phyloP scores from a whole-genome alignment of 1,139 yeast genomes.

The Diutina pseudorugosa region DNA sequence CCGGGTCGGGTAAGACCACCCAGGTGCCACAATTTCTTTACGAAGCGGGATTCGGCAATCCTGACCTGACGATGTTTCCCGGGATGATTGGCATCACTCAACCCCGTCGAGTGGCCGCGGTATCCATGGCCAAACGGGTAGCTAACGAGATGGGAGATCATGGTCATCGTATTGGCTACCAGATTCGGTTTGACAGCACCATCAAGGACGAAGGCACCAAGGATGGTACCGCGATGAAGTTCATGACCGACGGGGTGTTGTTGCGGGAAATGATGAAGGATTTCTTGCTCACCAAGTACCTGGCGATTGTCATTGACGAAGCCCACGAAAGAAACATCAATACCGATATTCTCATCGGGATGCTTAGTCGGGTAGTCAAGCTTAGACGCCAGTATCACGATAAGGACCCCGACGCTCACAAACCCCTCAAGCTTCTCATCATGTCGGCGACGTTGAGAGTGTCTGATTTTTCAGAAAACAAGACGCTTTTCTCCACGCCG shows the following conservation, averaged over 20 bases:
- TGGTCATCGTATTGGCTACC: slow-evolving; percentile 71
- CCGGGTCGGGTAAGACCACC: slow-evolving; percentile 68
- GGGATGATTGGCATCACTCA: slow-evolving; percentile 29
- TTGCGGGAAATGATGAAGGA: slow-evolving; percentile 88
- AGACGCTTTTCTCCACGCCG: slow-evolving; percentile 51
- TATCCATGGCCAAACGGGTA: slow-evolving; percentile 92
- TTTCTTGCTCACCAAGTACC: slow-evolving; percentile 66
- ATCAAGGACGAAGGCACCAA: slow-evolving; percentile 39
- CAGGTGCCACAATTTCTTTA: slow-evolving; percentile 77
- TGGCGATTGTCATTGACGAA: slow-evolving; percentile 84
- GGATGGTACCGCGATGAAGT: slow-evolving; percentile 65
- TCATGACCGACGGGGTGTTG: slow-evolving; percentile 98
- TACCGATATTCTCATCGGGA: slow-evolving; percentile 91
- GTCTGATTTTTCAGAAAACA: slow-evolving; percentile 81
- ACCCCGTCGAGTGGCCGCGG: slow-evolving; percentile 43
- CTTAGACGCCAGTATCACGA: slow-evolving; percentile 39
- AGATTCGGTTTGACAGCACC: slow-evolving; percentile 79
- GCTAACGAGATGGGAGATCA: slow-evolving; percentile 73
- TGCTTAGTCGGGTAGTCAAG: slow-evolving; percentile 77
- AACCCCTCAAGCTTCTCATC: slow-evolving; percentile 56
- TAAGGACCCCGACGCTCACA: slow-evolving; percentile 12
- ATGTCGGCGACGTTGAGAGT: slow-evolving; percentile 97
- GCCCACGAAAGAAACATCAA: slow-evolving; percentile 96
- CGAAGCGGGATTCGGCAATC: slow-evolving; percentile 32
- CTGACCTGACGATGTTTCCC: slow-evolving; percentile 43